Base-by-base conservation (phyloP, 2,329 filamentous ascomycete species). In the Leptographium radiaticola region DNA sequence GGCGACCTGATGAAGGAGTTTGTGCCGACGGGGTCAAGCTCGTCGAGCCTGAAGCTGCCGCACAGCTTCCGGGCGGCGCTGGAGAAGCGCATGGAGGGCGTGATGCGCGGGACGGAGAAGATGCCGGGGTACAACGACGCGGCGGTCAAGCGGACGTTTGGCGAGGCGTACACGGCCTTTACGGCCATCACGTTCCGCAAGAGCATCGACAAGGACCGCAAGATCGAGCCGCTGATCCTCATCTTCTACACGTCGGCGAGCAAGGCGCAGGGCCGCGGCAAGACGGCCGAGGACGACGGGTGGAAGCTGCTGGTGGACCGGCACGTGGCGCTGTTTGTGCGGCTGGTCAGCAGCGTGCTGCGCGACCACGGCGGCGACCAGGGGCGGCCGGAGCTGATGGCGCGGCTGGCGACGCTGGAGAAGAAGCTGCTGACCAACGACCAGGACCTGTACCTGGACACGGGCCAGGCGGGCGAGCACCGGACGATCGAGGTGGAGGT, bases 201-300 rank as follows among this genome's bases (percentile, higher is more conserved):
- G 71, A 85, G 83, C 56, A 89, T 96, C 74, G 89, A 96, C 65
- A 95, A 95, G 70, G 91, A 96, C 67, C 81, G 91, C 58, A 84
- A 91, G 64, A 84, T 95, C 25, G 93, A 98, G 68, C 90, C 95
- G 59, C 72, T 97, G 51, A 82, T 98, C 51, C 76, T 98, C 61
- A 96, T 97, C 59, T 97, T 98, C 74, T 97, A 94, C 70, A 94
- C 90, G 1, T 86, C 88, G 58, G 90, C 93, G 8, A 95, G 89
- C 47, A 94, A 95, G 67, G 90, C 95, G 57, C 78, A 95, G 63
- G 67, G 87, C 62, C 61, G 88, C 66, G 79, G 85, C 52, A 87
- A 87, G 67, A 69, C 79, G 1, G 76, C 82, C 0, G 86, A 86
- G 48, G 91, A 97, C 67, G 89, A 95, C 66, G 80, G 81, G 52